These are phyloP conservation scores for Brassica nigra DNA, from an alignment of 345 rosid genomes.

Conservation along the genomic window DNA sequence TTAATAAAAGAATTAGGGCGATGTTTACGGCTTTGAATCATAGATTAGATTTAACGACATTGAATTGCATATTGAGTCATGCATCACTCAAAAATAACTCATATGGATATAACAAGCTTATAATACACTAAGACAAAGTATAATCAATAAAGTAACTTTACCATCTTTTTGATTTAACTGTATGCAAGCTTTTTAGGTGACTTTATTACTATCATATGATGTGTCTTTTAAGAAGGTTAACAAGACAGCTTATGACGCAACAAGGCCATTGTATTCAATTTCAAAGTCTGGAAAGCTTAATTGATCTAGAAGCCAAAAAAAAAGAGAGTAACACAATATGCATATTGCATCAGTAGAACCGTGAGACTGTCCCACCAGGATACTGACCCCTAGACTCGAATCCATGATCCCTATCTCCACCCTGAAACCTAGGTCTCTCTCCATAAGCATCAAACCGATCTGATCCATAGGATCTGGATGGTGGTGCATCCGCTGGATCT, in stretches of 20 bases:
- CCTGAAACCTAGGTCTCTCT: constrained; percentile 57
- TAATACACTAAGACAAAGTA: neutral
- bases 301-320: neutral
- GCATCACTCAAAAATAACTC: neutral
- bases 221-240: neutral
- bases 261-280: neutral
- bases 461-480: constrained; percentile 48
- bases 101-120: neutral
- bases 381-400: constrained; percentile 67
- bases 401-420: constrained; percentile 59
- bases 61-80: neutral
- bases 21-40: neutral
- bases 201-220: neutral
- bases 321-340: constrained; percentile 6
- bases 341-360: constrained; percentile 51
- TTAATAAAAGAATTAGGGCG: neutral
- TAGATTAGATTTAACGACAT: neutral
- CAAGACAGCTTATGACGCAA: neutral
- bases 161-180: neutral
- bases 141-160: constrained; percentile 4
- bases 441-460: constrained; percentile 59
- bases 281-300: neutral
- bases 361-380: constrained; percentile 59
- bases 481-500: constrained; percentile 55
- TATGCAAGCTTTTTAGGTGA: neutral